Evolutionary conservation across 176 grass and related monocot genomes (phyloP), one percentile per base, ranked within the genome.

Genomic region (Cenchrus americanus): DNA sequence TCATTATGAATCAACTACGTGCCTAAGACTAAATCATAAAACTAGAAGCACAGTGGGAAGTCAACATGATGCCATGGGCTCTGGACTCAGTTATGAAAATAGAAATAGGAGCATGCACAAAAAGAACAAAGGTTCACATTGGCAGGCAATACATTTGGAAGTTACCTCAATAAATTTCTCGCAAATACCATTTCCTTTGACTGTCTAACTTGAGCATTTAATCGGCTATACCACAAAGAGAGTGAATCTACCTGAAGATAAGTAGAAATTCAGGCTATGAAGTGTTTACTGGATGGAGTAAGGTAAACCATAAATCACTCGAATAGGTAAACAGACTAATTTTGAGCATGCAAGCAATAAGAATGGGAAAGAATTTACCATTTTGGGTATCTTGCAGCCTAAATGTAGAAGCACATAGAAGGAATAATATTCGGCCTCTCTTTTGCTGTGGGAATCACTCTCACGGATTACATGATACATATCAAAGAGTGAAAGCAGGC

Each of bases 371-470:
- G 13, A 55, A 81, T 53, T 57, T 87, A 95, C 96, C 91, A 90
- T 93, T 83, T 95, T 88, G 19, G 91, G 89, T 53, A 90, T 83
- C 86, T 37, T 93, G 83, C 68, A 88, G 53, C 91, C 87, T 77
- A 98, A 79, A 94, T 95, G 91, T 75, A 98, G 85, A 61, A 98
- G 91, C 68, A 93, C 96, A 75, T 90, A 98, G 69, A 94, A 89
- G 18, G 96, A 95, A 88, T 93, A 95, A 85, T 85, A 95, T 73
- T 95, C 93, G 18, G 80, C 83, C 83, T 92, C 89, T 50, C 83
- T 92, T 58, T 85, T 72, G 58, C 85, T 86, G 48, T 81, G 37
- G 13, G 79, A 84, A 76, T 62, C 80, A 64, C 40, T 81, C 72
- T 86, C 91, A 52, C 67, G 73, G 87, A 85, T 84, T 76, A 66